Base-by-base conservation (phyloP, 371 early-diverging fungal species). In the Massospora cicadina region DNA sequence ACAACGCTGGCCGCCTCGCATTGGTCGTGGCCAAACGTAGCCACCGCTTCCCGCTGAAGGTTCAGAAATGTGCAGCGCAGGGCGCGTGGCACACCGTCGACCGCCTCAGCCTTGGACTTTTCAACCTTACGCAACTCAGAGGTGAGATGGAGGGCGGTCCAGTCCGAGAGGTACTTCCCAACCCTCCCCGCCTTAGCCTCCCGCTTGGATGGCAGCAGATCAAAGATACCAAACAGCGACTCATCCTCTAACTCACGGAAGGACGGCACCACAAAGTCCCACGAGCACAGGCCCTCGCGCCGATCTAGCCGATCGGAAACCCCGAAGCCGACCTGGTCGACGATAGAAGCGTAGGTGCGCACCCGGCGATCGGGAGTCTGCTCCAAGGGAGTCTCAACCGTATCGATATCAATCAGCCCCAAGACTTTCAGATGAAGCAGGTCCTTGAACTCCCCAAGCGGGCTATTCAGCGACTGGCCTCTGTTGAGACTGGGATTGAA, bases 351-450 rank as follows among this genome's bases (percentile, higher is more conserved):
- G 0, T 91, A 88, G 0, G 90, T 92, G 55, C 95, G 81, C n/a
- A 93, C 83, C 60, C 95, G 85, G 21, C 92, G 77, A 43, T 87
- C 80, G 29, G 76, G 75, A 33, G 82, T 81, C 64, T 93, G 90
- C 58, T 94, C 94, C 0, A 91, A 92, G 21, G 81, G 77, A 21
- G 83, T 81, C 0, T 87, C 87, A 65, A 90, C 72, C 13, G 92
- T 81, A 70, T 92, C 90, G 10, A 92, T 80, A 69, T 92, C 89
- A 85, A 91, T 84, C 29, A 94, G 71, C 2, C 95, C 93, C 63
- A 94, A 72, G 68, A 88, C 81, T 13, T 87, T 82, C 25, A 94
- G 74, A 13, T 79, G 75, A 0, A 78, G 80, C 61, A 94, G 75
- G 21, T 83, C 83, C 65, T 82, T 81, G 68, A 94, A 94, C 43